A percentile compares a stretch with the other conserved stretches of the same genome.
These are phyloP conservation scores for Nicotiana noctiflora DNA, from an alignment of 257 asterid genomes.

Conservation along the genomic window DNA sequence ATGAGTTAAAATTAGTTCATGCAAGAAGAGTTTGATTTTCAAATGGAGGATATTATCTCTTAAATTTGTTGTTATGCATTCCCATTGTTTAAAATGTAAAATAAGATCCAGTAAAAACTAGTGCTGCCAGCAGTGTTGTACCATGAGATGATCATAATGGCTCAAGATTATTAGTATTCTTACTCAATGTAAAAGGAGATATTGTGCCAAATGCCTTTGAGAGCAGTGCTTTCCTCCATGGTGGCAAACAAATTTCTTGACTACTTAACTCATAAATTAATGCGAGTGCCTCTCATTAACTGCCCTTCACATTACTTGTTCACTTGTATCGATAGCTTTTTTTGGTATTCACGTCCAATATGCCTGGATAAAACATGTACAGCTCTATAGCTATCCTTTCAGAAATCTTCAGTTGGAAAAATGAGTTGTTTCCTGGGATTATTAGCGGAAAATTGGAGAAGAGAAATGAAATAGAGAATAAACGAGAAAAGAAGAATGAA, in stretches of 20 bases:
- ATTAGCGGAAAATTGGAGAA: slow-evolving; percentile 28
- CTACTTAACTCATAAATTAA: background rate
- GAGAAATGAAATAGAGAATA: too few relatives aligned
- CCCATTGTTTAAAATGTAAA: background rate
- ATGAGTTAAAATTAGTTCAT: background rate
- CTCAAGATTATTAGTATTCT: background rate
- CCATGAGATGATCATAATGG: background rate
- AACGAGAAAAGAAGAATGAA: too few relatives aligned
- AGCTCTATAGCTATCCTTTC: slow-evolving; percentile 39
- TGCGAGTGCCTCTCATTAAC: background rate
- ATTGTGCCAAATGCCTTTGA: background rate
- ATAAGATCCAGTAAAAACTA: background rate
- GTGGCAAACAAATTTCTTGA: background rate
- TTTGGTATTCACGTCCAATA: background rate
- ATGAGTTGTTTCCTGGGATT: slow-evolving; percentile 38
- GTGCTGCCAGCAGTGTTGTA: background rate
- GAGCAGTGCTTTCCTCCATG: background rate
- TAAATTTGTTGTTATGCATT: background rate
- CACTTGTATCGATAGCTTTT: background rate
- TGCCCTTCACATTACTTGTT: background rate
- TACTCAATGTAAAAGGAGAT: background rate
- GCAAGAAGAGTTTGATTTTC: background rate
- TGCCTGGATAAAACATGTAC: too few relatives aligned
- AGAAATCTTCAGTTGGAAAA: slow-evolving; percentile 35
- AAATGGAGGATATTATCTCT: background rate